Evolutionary conservation across 2,329 filamentous ascomycete species (phyloP), one percentile per base, ranked within the genome.

Genomic region (Aureobasidium uvarum): DNA sequence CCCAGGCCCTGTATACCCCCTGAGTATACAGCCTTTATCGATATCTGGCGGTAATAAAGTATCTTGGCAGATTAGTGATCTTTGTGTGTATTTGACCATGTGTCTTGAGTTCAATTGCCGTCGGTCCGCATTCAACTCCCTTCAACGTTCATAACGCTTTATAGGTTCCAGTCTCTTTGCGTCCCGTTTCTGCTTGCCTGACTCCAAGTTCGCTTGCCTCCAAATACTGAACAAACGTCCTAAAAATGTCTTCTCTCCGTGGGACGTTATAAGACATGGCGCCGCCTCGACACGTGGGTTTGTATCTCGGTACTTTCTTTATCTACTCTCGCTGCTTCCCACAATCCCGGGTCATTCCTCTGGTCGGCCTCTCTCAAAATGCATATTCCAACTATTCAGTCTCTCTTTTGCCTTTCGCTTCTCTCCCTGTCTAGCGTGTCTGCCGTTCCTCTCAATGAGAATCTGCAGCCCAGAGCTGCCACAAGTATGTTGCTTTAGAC

Each of bases 341-440:
- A 62, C 43, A 10, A 18, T 7, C 20, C 13, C 31, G 45, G 18
- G 1, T 25, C 43, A 23, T 45, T 41, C 23, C n/a, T 52, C 25
- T 31, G n/a, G 20, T 52, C 33, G n/a, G 16, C 14, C 20, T 54
- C 50, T 11, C 25, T 50, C 60, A 64, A 54, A 5, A 64, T 64
- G 60, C 50, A 64, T 38, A 46, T 64, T 28, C 60, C 60, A 36
- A 36, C 48, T 54, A 11, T 46, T 14, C 60, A 55, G 39, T 64
- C 50, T 54, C 50, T 64, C 50, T 1, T 64, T 55, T 64, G 50
- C 60, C 48, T 64, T 39, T 64, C 60, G 55, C 28, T 64, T 46
- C 38, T 64, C 39, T 16, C 60, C 23, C 5, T 46, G 46, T 50
- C 60, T 43, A 55, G 36, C 38, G 60, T n/a, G n/a, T 64, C 60